A percentile compares a stretch with the other conserved stretches of the same genome.
Conservation (phyloP, 163 green algal genomes). For the Trebouxiophyceae sp. region DNA sequence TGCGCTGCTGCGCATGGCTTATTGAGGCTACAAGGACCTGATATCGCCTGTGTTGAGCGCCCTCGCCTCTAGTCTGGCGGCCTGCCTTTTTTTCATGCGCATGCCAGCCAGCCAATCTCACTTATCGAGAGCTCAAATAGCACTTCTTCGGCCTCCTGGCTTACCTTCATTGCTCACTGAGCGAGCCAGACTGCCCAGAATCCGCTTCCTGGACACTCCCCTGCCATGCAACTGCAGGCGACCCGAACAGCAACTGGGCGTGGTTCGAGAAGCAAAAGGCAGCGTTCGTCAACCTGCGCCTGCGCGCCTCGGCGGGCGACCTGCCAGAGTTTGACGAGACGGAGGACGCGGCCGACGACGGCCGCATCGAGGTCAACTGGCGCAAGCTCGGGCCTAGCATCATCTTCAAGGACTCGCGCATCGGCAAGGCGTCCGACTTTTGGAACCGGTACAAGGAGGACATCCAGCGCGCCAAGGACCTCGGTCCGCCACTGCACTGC, state of each 20-base stretch:
- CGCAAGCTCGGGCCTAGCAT: conserved; percentile 9
- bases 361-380: neutral
- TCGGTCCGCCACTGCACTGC: no score
- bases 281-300: conserved; percentile 5
- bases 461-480: conserved; percentile 43
- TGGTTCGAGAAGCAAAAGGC: conserved; percentile 26
- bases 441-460: conserved; percentile 58
- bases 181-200: neutral
- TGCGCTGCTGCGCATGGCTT: no score
- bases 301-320: conserved; percentile 13
- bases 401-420: conserved; percentile 12
- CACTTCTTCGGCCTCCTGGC: neutral
- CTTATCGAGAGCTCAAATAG: neutral
- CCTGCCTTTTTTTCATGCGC: neutral
- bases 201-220: neutral
- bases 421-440: conserved; percentile 34
- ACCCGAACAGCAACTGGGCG: conserved; percentile 23
- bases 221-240: conserved; percentile 5
- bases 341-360: neutral
- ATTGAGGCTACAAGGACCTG: no score
- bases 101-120: neutral
- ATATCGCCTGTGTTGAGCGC: neutral
- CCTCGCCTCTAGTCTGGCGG: neutral
- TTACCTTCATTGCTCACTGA: neutral
- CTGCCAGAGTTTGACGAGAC: neutral